These are phyloP conservation scores for Pythium pyrilobum DNA, from an alignment of 352 stramenopile species.

Conservation along the genomic window DNA sequence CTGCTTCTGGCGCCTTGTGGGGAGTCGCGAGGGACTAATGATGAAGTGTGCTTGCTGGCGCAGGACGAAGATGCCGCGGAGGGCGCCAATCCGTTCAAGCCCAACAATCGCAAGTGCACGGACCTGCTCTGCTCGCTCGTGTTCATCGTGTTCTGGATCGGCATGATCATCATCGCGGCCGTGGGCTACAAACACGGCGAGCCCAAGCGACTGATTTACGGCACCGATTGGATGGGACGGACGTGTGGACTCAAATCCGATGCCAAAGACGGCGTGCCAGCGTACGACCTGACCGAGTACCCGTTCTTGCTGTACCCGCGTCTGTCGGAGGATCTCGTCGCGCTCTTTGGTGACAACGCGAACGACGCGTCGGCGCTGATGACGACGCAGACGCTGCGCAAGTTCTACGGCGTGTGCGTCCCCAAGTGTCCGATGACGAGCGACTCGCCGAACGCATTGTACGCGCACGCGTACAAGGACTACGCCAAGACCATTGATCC, in stretches of 20 bases:
- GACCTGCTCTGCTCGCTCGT: slow-evolving; percentile 47
- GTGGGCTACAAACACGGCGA: slow-evolving; percentile 62
- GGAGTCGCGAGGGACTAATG: too few species aligned
- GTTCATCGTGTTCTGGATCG: slow-evolving; percentile 36
- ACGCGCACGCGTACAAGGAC: slow-evolving; percentile 59
- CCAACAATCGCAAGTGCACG: slow-evolving; percentile 68
- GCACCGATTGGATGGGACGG: slow-evolving; percentile 63
- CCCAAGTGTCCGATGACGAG: slow-evolving; percentile 45
- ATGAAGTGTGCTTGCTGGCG: too few species aligned
- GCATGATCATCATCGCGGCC: slow-evolving; percentile 63
- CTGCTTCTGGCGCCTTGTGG: neutral
- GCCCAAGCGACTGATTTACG: slow-evolving; percentile 71
- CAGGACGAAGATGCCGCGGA: slow-evolving; percentile 16
- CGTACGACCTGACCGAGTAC: slow-evolving; percentile 66
- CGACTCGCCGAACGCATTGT: slow-evolving; percentile 27
- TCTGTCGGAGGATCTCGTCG: slow-evolving; percentile 50
- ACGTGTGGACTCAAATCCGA: slow-evolving; percentile 53
- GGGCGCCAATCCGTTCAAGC: slow-evolving; percentile 63
- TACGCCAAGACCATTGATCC: slow-evolving; percentile 32
- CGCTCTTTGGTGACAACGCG: slow-evolving; percentile 9
- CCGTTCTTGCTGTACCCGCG: slow-evolving; percentile 69
- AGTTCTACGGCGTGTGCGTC: slow-evolving; percentile 46
- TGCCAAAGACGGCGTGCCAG: slow-evolving; percentile 34
- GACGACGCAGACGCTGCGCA: slow-evolving; percentile 23
- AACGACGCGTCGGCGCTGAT: slow-evolving; percentile 17